A percentile compares a stretch with the other conserved stretches of the same genome.
phyloP scores from a whole-genome alignment of 106 monocot species.

The Cymbidium sinense region DNA sequence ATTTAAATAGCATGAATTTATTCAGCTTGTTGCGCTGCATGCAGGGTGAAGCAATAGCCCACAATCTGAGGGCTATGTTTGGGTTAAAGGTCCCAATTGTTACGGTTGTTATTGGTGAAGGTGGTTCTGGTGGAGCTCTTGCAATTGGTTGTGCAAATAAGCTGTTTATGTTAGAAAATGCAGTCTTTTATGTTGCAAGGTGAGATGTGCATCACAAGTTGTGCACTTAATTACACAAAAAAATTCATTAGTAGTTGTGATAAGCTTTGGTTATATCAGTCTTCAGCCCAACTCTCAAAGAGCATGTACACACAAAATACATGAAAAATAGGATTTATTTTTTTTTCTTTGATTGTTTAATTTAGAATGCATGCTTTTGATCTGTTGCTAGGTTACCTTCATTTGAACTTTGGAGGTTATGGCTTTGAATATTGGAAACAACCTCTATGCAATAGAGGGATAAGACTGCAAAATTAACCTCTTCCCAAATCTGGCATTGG shows the following conservation, averaged over 20 bases:
- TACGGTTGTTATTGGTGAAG: slow-evolving; percentile 88
- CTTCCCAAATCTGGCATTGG: neutral
- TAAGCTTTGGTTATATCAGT: neutral
- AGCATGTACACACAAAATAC: neutral
- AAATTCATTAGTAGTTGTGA: neutral
- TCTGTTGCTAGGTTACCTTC: neutral
- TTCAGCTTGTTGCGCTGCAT: slow-evolving; percentile 4
- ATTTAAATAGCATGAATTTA: slow-evolving; percentile 1
- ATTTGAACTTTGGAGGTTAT: neutral
- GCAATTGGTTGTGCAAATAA: slow-evolving; percentile 94
- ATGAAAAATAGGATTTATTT: neutral
- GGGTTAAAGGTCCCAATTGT: slow-evolving; percentile 80
- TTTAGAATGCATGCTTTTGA: neutral
- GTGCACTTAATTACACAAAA: neutral
- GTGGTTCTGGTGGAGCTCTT: slow-evolving; percentile 97
- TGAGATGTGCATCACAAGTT: slow-evolving; percentile 7
- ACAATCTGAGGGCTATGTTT: slow-evolving; percentile 87
- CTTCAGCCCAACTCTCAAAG: neutral
- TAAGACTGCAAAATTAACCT: neutral
- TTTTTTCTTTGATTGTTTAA: neutral
- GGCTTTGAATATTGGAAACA: neutral
- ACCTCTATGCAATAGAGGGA: neutral
- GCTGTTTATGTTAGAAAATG: slow-evolving; percentile 81
- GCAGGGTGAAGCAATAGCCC: slow-evolving; percentile 89
- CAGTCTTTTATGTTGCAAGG: slow-evolving; percentile 97